Percentiles rank a stretch among this genome's conserved stretches.
phyloP scores from a whole-genome alignment of 2,329 filamentous ascomycete genomes.

The Macroventuria anomochaeta region DNA sequence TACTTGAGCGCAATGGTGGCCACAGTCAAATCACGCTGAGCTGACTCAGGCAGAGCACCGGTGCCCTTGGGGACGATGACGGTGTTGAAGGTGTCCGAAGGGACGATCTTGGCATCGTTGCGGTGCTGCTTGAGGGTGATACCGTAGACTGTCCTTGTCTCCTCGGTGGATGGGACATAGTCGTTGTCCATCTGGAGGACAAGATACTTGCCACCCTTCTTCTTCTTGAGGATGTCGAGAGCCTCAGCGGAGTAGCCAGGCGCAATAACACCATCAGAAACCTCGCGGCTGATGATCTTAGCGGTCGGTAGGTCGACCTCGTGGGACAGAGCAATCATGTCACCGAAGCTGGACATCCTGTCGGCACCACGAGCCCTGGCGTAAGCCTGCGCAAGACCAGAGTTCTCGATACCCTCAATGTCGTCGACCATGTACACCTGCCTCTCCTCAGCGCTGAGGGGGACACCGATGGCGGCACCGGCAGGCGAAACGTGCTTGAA shows the following conservation, averaged over 20 bases:
- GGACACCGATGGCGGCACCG: slow-evolving; percentile 90
- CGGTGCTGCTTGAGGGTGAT: slow-evolving; percentile 87
- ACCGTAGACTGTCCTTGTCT: slow-evolving; percentile 89
- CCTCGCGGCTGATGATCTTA: slow-evolving; percentile 97
- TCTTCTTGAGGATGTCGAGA: slow-evolving; percentile 91
- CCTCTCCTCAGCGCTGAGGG: slow-evolving; percentile 83
- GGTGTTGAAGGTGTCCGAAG: slow-evolving; percentile 78
- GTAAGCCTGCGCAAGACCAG: slow-evolving; percentile 89
- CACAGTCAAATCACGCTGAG: slow-evolving; percentile 87
- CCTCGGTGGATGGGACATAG: slow-evolving; percentile 75
- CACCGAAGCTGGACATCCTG: slow-evolving; percentile 98
- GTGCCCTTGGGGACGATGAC: slow-evolving; percentile 87
- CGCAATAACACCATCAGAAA: slow-evolving; percentile 95
- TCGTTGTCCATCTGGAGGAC: slow-evolving; percentile 92
- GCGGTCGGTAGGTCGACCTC: slow-evolving; percentile 90
- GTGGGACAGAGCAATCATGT: slow-evolving; percentile 92
- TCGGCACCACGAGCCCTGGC: slow-evolving; percentile 94
- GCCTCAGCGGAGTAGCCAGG: slow-evolving; percentile 85
- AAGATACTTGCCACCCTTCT: slow-evolving; percentile 97
- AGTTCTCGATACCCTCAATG: slow-evolving; percentile 85
- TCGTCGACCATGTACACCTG: slow-evolving; percentile 99
- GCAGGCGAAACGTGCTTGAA: slow-evolving; percentile 98
- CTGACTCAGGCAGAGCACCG: slow-evolving; percentile 74
- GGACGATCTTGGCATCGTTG: slow-evolving; percentile 87
- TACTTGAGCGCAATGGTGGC: slow-evolving; percentile 98